Conservation (phyloP, 2,329 filamentous ascomycete genomes). For the Calonectria pseudoreteaudii region DNA sequence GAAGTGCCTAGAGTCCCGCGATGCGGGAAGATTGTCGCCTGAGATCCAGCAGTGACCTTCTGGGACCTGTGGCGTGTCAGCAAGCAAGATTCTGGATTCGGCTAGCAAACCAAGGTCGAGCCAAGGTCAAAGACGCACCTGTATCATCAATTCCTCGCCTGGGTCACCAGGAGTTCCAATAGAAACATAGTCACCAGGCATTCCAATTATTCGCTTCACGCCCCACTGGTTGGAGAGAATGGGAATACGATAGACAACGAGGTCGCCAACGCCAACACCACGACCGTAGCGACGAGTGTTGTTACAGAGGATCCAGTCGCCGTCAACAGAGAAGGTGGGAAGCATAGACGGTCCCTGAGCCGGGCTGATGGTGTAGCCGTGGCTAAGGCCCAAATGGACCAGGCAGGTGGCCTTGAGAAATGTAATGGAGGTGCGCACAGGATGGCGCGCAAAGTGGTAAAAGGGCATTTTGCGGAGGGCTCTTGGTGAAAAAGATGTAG, state of each 20-base stretch:
- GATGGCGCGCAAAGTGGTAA: constrained; percentile 53
- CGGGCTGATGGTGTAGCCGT: constrained; percentile 70
- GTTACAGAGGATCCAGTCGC: constrained; percentile 77
- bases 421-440: constrained; percentile 50
- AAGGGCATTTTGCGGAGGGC: constrained; percentile 34
- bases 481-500: not conserved
- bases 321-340: constrained; percentile 78
- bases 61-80: constrained; percentile 73
- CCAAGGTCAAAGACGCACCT: constrained; percentile 59
- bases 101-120: too few relatives aligned
- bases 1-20: constrained; percentile 86
- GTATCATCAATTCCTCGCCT: constrained; percentile 68
- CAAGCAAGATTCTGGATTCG: not conserved
- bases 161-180: constrained; percentile 69
- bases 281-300: constrained; percentile 77
- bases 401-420: constrained; percentile 55
- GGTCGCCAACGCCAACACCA: constrained; percentile 78
- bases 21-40: constrained; percentile 88
- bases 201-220: constrained; percentile 83
- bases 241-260: constrained; percentile 84
- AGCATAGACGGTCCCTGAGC: constrained; percentile 88
- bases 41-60: constrained; percentile 91
- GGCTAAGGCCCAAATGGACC: constrained; percentile 61
- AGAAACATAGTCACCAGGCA: constrained; percentile 82
- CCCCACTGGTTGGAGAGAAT: constrained; percentile 69